phyloP scores from a whole-genome alignment of 23 red algal species.

The Gracilariopsis chorda region DNA sequence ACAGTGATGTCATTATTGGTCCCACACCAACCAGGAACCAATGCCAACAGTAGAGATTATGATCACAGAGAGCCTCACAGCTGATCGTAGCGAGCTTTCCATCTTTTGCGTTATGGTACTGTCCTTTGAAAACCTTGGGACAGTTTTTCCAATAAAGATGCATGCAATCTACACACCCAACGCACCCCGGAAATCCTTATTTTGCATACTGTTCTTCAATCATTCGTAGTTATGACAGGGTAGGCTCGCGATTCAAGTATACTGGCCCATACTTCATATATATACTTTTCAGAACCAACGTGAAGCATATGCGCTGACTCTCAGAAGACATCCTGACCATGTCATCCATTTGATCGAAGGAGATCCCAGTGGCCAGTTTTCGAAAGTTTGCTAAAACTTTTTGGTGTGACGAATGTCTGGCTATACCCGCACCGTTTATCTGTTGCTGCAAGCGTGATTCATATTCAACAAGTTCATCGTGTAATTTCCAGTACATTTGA shows the following conservation, averaged over 20 bases:
- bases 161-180: slow-evolving; percentile 21
- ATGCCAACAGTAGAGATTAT: slow-evolving; percentile 19
- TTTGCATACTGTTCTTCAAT: background rate
- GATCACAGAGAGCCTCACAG: slow-evolving; percentile 1
- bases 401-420: background rate
- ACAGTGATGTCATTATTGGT: slow-evolving; percentile 36
- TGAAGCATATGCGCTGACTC: background rate
- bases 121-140: slow-evolving; percentile 1
- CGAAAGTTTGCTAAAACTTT: background rate
- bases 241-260: slow-evolving; percentile 5
- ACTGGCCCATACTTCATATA: background rate
- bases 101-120: slow-evolving; percentile 25
- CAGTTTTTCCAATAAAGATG: slow-evolving; percentile 26
- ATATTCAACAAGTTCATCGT: background rate
- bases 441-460: background rate
- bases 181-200: slow-evolving; percentile 31
- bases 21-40: slow-evolving; percentile 25
- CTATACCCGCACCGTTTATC: background rate
- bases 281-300: background rate
- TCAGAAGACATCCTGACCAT: slow-evolving; percentile 11
- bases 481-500: background rate
- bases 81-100: slow-evolving; percentile 22
- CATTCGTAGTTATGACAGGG: background rate
- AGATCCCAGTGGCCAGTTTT: background rate
- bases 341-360: slow-evolving; percentile 22